Conservation (phyloP, 179 eudicot species). For the Silene noctiflora region DNA sequence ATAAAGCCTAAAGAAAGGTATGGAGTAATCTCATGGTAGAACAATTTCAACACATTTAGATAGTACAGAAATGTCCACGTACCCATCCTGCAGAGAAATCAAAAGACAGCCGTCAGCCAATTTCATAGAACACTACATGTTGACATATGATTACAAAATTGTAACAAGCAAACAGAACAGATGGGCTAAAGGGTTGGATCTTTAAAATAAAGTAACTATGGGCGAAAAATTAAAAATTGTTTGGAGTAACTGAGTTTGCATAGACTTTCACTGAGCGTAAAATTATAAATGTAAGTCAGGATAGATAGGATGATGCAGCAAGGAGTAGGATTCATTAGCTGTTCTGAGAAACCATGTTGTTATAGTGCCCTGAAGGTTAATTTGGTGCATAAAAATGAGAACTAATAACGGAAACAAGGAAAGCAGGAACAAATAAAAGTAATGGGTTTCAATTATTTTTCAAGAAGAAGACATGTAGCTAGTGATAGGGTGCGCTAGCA, state of each 20-base stretch:
- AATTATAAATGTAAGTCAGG: background rate
- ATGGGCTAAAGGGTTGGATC: background rate
- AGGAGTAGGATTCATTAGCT: background rate
- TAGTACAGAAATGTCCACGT: conserved; percentile 35
- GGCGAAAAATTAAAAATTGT: no score
- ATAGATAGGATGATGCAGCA: background rate
- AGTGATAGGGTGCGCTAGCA: background rate
- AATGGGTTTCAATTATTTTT: no score
- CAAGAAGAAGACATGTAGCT: background rate
- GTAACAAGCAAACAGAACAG: background rate
- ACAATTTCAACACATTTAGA: conserved; percentile 2
- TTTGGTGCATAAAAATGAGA: background rate
- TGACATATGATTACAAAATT: background rate
- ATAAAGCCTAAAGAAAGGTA: background rate
- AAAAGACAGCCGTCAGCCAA: conserved; percentile 17
- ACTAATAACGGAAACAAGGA: background rate
- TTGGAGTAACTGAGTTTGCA: background rate
- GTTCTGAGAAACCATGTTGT: background rate
- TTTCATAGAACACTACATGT: background rate
- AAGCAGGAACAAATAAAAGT: background rate
- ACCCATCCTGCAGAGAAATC: conserved; percentile 88
- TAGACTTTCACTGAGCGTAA: background rate
- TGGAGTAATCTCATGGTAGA: background rate
- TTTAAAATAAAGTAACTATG: background rate
- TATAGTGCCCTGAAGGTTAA: background rate